Percentiles rank a stretch among this genome's conserved stretches.
phyloP scores from a whole-genome alignment of 805 yeast genomes.

The Cyberlindnera maritima region DNA sequence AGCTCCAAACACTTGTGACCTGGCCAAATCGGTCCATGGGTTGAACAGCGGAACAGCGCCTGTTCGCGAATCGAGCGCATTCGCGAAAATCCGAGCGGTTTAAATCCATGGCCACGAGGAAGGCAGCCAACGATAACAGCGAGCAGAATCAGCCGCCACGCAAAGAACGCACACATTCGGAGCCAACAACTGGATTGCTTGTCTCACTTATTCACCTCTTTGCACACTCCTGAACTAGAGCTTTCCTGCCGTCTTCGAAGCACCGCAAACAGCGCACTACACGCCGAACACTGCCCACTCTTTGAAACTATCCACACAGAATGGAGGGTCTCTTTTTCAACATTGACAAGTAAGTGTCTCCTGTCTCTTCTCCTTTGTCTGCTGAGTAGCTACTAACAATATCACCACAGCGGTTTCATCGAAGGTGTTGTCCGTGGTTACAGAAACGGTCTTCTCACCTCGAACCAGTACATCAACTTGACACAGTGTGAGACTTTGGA shows the following conservation, averaged over 20 bases:
- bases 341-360: constrained; percentile 48
- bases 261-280: background rate
- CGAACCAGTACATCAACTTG: constrained; percentile 82
- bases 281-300: too few species aligned
- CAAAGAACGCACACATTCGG: too few species aligned
- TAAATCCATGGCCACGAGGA: background rate
- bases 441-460: constrained; percentile 73
- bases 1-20: background rate
- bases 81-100: background rate
- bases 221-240: too few species aligned
- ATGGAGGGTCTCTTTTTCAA: constrained; percentile 97
- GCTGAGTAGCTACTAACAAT: constrained; percentile 8
- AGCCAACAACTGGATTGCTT: constrained; percentile 2
- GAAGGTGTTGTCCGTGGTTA: constrained; percentile 96
- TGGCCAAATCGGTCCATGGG: background rate
- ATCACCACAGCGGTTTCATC: constrained; percentile 58
- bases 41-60: too few species aligned
- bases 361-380: too few species aligned
- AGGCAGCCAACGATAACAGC: constrained; percentile 4
- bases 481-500: constrained; percentile 96
- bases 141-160: background rate
- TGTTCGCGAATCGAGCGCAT: background rate
- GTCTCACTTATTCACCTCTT: too few species aligned
- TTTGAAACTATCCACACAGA: background rate
- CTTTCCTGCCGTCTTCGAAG: background rate